Evolutionary conservation across 176 grass and related monocot species (phyloP).

Genomic region (Phyllostachys edulis): DNA sequence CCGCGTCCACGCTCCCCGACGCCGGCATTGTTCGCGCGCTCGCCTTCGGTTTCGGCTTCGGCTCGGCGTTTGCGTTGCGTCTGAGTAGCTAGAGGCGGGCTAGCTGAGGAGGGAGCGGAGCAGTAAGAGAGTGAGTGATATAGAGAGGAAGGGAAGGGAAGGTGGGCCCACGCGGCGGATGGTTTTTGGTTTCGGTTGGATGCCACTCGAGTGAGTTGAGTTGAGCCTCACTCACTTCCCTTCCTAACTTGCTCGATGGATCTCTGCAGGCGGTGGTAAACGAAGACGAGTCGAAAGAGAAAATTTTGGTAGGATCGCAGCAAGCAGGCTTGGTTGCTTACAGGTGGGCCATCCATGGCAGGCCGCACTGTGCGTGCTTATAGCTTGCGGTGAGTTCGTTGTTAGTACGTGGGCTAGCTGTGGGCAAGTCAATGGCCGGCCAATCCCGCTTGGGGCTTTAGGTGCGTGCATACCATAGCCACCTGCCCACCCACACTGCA

Average conservation of each 20-base stretch:
- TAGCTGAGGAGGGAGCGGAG: constrained; percentile 40
- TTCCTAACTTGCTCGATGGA: neutral
- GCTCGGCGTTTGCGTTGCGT: neutral
- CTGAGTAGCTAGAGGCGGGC: neutral
- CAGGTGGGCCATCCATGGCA: neutral
- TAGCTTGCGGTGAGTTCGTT: no score
- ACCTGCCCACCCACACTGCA: no score
- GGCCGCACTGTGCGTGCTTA: no score
- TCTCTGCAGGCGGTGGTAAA: constrained; percentile 14
- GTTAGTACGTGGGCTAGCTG: no score
- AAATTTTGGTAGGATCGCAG: constrained; percentile 13
- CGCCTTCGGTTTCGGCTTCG: neutral
- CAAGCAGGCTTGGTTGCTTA: no score
- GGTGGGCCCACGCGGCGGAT: constrained; percentile 4
- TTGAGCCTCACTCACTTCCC: constrained; percentile 27
- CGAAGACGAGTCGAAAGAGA: neutral
- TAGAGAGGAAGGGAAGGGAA: neutral
- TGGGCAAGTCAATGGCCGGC: neutral
- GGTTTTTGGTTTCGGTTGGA: constrained; percentile 47
- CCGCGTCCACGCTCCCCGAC: constrained; percentile 35
- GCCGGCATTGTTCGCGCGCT: constrained; percentile 33
- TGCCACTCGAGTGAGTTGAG: constrained; percentile 19
- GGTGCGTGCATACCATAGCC: neutral
- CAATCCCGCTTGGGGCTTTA: neutral
- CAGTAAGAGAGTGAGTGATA: neutral